A percentile compares a stretch with the other conserved stretches of the same genome.
Conservation (phyloP, 2,329 filamentous ascomycete genomes). For the Hymenoscyphus salicellus region DNA sequence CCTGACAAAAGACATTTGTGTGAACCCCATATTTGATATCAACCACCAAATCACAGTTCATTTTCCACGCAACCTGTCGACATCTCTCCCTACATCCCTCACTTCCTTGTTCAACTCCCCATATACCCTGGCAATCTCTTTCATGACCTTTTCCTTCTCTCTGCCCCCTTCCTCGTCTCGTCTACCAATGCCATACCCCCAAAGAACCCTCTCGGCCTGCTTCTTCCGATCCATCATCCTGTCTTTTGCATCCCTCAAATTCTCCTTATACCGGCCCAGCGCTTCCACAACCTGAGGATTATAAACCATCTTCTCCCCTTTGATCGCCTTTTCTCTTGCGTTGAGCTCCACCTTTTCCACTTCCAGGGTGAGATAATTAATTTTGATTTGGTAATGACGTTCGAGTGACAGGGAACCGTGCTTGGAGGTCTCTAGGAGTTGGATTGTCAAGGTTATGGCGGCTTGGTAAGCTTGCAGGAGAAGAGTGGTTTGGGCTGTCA, state of each 20-base stretch:
- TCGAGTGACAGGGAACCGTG: conserved; percentile 29
- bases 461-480: conserved; percentile 28
- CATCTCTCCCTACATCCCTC: conserved; percentile 33
- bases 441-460: conserved; percentile 28
- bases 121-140: conserved; percentile 35
- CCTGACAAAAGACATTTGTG: no score
- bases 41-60: neutral
- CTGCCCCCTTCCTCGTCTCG: conserved; percentile 19
- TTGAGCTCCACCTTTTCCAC: conserved; percentile 21
- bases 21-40: neutral
- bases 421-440: conserved; percentile 31
- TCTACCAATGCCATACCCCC: conserved; percentile 35
- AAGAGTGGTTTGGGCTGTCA: conserved; percentile 36
- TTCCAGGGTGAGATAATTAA: conserved; percentile 22
- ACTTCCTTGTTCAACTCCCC: conserved; percentile 31
- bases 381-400: conserved; percentile 24
- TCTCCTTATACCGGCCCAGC: conserved; percentile 28
- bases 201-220: conserved; percentile 29
- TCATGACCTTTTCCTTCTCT: conserved; percentile 36
- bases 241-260: conserved; percentile 30
- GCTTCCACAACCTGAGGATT: conserved; percentile 30
- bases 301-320: conserved; percentile 31
- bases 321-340: conserved; percentile 20
- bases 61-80: conserved; percentile 31
- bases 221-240: conserved; percentile 29